Base-by-base conservation (phyloP, 805 yeast genomes). In the Yarrowia bubula region DNA sequence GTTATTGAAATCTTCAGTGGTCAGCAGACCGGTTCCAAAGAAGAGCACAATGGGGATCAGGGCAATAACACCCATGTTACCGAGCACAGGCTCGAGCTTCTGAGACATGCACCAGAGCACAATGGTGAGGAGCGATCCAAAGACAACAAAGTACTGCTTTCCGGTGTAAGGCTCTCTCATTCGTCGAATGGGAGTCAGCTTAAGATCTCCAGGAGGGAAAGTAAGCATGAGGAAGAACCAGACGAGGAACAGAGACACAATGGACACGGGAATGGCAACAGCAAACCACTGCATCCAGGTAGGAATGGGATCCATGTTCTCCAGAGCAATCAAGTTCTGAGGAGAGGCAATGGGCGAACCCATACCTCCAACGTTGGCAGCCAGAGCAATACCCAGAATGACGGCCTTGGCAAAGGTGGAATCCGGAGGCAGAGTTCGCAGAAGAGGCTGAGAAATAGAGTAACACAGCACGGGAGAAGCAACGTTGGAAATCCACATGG, bases 271-370 rank as follows among this genome's bases (percentile, higher is more conserved):
- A 17, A 92, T 76, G 0, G 97, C 84, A 51, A 93, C 84, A 8
- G 87, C 85, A 75, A 93, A 95, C 99, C 99, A 93, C 73, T 90
- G 89, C 10, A 87, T 86, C 99, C 99, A 93, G 55, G 88, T 85
- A 0, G 87, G 86, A 65, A 83, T 86, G 1, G 96, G 96, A 65
- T 80, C 81, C 98, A 93, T 93, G 70, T 87, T 79, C 65, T 90
- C 92, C 60, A 93, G 81, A 1, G 97, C 96, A 71, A 93, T 86
- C 68, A 93, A 90, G 75, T 93, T 93, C 74, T 93, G 99, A 1
- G 99, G 99, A 2, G 97, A 90, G 1, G 98, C 92, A 72, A 93
- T 93, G 8, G 99, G 99, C 4, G 97, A 90, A 0, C 97, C 88
- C 96, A 92, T 93, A 69, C 99, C 99, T 22, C 97, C 98, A 55